Evolutionary conservation across 2,329 filamentous ascomycete genomes (phyloP), one percentile per base, ranked within the genome.

Genomic region (Penicillium janthinellum): DNA sequence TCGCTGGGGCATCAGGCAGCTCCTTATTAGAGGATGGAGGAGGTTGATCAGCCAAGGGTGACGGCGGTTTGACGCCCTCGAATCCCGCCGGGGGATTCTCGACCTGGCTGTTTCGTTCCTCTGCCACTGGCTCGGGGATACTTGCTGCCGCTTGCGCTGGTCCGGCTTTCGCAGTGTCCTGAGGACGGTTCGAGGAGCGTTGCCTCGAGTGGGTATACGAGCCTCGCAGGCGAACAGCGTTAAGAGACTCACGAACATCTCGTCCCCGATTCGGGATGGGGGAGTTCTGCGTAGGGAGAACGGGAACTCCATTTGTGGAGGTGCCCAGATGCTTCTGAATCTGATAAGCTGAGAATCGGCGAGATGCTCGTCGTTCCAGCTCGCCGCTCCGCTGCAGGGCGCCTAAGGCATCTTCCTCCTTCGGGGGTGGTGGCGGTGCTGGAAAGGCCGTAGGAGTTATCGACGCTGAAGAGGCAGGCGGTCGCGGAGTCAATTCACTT

Each of bases 301-400:
- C 90, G 6, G 93, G 92, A 15, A 98, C 89, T 20, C 91, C 92
- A 75, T 88, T 92, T 15, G 90, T 85, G 41, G 89, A 88, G 15
- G 88, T 85, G 11, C 94, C 94, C 1, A 98, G 82, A 70, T 96
- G 92, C 73, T 97, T 98, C 48, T 92, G 91, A 67, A 99, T 96
- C 72, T 99, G 95, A 73, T 98, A 99, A 55, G 92, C 90, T 1
- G 95, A 98, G 73, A 98, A 99, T 70, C 95, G 84, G 67, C 94
- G 85, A 14, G 95, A 99, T 0, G 95, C 95, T 73, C 95, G 86
- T 72, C 95, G 86, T 77, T 99, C 95, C 52, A 99, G 80, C 66
- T 97, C 93, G 20, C 94, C 94, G 37, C 93, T 93, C 75, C 92
- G 87, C 77, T 98, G 95, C 65, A 99, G 78, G 53, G 93, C 92